Percentiles rank a stretch among this genome's conserved stretches.
phyloP scores from a whole-genome alignment of 2,329 filamentous ascomycete genomes.

The Pseudofabraea citricarpa region DNA sequence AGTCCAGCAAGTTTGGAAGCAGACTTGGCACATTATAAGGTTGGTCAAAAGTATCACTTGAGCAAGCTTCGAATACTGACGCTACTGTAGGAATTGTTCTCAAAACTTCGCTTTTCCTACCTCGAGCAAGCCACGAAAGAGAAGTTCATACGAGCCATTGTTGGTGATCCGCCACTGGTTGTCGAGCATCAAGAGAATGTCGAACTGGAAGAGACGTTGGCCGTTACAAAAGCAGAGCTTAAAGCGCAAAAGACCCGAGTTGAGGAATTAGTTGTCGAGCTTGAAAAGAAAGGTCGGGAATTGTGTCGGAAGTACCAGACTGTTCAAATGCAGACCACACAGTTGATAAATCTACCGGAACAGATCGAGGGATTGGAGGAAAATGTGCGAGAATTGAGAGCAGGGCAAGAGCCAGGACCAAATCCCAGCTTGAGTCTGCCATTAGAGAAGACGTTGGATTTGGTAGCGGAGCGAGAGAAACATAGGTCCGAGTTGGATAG shows the following conservation, averaged over 20 bases:
- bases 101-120: conserved; percentile 94
- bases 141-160: conserved; percentile 90
- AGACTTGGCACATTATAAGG: conserved; percentile 83
- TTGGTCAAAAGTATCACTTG: conserved; percentile 20
- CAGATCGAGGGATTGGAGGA: conserved; percentile 44
- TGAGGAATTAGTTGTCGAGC: conserved; percentile 62
- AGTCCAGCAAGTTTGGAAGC: conserved; percentile 72
- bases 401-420: conserved; percentile 36
- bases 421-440: conserved; percentile 48
- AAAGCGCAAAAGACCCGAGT: conserved; percentile 79
- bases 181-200: conserved; percentile 79
- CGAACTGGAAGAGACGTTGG: conserved; percentile 66
- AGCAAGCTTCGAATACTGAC: conserved; percentile 3
- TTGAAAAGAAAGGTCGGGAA: conserved; percentile 61
- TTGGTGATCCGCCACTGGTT: conserved; percentile 82
- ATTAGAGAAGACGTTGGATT: conserved; percentile 49
- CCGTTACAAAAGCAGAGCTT: conserved; percentile 66
- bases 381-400: conserved; percentile 40
- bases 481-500: conserved; percentile 54
- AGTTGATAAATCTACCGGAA: conserved; percentile 45
- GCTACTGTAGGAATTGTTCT: conserved; percentile 71
- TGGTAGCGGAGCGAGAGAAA: conserved; percentile 46
- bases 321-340: conserved; percentile 42
- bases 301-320: conserved; percentile 50
- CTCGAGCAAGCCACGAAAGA: conserved; percentile 98